Base-by-base conservation (phyloP, 306 rosid genomes). In the Fagus crenata region DNA sequence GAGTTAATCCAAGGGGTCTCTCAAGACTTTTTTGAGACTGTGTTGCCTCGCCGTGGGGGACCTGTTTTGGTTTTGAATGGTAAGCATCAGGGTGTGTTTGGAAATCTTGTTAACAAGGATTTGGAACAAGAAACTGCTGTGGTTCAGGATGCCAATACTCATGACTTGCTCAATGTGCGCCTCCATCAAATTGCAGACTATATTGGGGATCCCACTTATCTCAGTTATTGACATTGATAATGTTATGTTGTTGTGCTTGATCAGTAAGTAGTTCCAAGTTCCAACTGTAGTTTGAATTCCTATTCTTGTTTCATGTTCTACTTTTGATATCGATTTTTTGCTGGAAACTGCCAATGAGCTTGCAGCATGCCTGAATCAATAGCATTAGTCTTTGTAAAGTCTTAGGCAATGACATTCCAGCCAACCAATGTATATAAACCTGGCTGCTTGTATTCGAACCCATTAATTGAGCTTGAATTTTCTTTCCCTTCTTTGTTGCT, bases 151-250 rank as follows among this genome's bases (percentile, higher is more conserved):
- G 93, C 89, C 12, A 96, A 94, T 80, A 86, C 89, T 56, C 97
- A 92, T 60, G 87, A 78, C 37, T 76, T 89, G 81, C 84, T 85
- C 54, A 84, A 76, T 75, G 95, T 94, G 81, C 81, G 64, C 36
- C 87, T 94, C 35, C 93, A 89, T 71, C 93, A 94, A 65, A 86
- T 94, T 78, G 97, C 98, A 1, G 97, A 94, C 81, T 94, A 80
- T 63, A 75, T 87, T 1, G 98, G 98, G 58, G 97, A 94, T 43
- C 97, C 97, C 17, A 89, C 89, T 75, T 77, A 86, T 54, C 79
- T 94, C 64, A 95, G 96, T 41, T 91, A 90, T 83, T 94, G 90
- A 92, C 81, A 46, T 46, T 3, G 28, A 22, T 22, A 22, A 22
- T 22, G 28, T 22, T 22, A 22, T 22, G 28, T 22, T 22, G 28